Evolutionary conservation across 73 alveolate genomes (phyloP), one percentile per base, ranked within the genome.

Genomic region (Paramecium tetraurelia): DNA sequence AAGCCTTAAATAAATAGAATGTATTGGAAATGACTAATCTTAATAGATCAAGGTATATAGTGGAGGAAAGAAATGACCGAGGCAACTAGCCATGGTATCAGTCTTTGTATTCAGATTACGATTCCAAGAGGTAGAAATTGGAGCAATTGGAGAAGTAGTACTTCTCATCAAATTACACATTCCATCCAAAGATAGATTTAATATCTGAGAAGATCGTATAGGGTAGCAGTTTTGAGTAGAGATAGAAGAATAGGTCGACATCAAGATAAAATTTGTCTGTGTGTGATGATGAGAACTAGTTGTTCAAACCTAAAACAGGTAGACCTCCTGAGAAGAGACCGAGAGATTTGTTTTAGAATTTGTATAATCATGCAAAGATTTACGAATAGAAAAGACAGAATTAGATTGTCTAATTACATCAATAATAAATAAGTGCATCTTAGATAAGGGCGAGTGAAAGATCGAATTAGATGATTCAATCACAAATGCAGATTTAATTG

Each of bases 191-290:
- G 18, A 80, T 80, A 21, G 90, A 80, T 80, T 4, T 24, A 27
- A 80, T 43, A 22, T 80, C 90, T 5, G 70, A 80, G 33, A 80
- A 80, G 57, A 80, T 80, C 5, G 75, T 46, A 1, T 80, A 80
- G 29, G 90, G 90, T n/a, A 48, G 46, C n/a, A 80, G 90, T 22
- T 80, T 80, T 80, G 90, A 80, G 14, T 59, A 80, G 72, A 80
- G 90, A 80, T 80, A 80, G 18, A 21, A 24, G 31, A 80, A 10
- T n/a, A 41, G 75, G 46, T 63, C 84, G 27, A 35, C 63, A 80
- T 22, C 70, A 22, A 20, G 57, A 80, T 44, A 44, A 21, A 27
- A 80, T 27, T 12, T 63, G 9, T 63, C 84, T 27, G 50, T 63
- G 10, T 63, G 90, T 80, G 90, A 31, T 24, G 90, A 80, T 18